Percentiles rank a stretch among this genome's conserved stretches.
These are phyloP conservation scores for Trichomonas tenax DNA, from an alignment of 208 protist genomes.

Conservation along the genomic window DNA sequence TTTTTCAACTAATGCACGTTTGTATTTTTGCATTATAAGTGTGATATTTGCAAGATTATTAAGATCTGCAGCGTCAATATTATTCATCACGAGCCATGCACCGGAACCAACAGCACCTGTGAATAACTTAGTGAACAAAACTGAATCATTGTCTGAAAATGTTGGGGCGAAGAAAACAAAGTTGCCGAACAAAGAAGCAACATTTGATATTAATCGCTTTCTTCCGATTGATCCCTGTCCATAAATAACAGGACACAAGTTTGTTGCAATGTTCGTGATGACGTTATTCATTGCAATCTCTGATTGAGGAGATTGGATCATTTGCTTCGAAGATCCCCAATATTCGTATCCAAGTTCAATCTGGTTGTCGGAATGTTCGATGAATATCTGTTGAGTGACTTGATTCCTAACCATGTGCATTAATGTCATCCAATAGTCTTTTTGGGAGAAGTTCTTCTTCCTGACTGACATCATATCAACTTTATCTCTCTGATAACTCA, in stretches of 20 bases:
- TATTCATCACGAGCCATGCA: neutral
- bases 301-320: neutral
- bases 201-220: neutral
- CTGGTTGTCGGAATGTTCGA: neutral
- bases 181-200: neutral
- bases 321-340: neutral
- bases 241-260: neutral
- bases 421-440: neutral
- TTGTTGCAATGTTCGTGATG: neutral
- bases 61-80: neutral
- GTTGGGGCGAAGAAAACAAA: neutral
- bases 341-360: neutral
- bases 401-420: neutral
- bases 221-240: neutral
- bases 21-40: neutral
- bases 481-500: neutral
- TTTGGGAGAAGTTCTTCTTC: neutral
- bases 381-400: neutral
- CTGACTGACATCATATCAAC: neutral
- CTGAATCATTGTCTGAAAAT: neutral
- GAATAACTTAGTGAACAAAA: neutral
- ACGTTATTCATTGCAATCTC: neutral
- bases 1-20: neutral
- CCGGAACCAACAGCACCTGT: neutral
- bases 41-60: neutral